These are phyloP conservation scores for Xylogone sp. DNA, from an alignment of 2,329 filamentous ascomycete genomes.

Conservation along the genomic window DNA sequence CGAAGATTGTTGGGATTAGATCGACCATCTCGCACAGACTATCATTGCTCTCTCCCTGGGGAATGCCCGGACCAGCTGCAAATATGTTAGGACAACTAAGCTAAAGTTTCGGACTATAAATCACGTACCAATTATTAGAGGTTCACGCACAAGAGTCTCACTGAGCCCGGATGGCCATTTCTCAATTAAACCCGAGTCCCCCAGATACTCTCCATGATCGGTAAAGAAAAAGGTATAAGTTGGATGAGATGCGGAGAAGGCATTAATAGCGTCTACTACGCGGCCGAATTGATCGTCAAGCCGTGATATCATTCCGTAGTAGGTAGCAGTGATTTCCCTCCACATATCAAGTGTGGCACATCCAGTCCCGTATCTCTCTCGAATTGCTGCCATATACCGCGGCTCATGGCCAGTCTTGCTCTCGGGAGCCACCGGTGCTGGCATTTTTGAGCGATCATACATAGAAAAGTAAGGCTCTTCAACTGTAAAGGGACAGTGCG, in stretches of 20 bases:
- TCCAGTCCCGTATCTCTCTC: constrained; percentile 34
- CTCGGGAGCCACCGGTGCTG: constrained; percentile 4
- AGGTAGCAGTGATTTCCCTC: constrained; percentile 40
- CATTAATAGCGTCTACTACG: constrained; percentile 32
- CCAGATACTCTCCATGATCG: constrained; percentile 43
- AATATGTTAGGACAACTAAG: too few relatives aligned
- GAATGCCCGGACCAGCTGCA: constrained; percentile 32
- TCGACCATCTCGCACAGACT: constrained; percentile 43
- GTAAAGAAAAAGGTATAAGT: constrained; percentile 38
- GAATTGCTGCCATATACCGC: constrained; percentile 36
- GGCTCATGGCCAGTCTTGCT: constrained; percentile 39
- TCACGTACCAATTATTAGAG: constrained; percentile 34
- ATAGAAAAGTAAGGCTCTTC: constrained; percentile 46
- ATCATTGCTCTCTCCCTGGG: constrained; percentile 27
- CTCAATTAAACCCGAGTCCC: constrained; percentile 43
- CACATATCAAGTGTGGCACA: constrained; percentile 38
- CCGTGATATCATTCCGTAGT: constrained; percentile 43
- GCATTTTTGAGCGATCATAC: constrained; percentile 34
- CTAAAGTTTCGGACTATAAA: too few relatives aligned
- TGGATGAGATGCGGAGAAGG: constrained; percentile 17
- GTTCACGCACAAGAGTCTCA: constrained; percentile 38
- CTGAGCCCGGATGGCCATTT: constrained; percentile 44
- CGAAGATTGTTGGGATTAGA: constrained; percentile 39
- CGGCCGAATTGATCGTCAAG: constrained; percentile 43
- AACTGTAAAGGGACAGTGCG: constrained; percentile 43